These are phyloP conservation scores for Bjerkandera adusta DNA, from an alignment of 1,284 basidiomycete genomes.

Conservation along the genomic window DNA sequence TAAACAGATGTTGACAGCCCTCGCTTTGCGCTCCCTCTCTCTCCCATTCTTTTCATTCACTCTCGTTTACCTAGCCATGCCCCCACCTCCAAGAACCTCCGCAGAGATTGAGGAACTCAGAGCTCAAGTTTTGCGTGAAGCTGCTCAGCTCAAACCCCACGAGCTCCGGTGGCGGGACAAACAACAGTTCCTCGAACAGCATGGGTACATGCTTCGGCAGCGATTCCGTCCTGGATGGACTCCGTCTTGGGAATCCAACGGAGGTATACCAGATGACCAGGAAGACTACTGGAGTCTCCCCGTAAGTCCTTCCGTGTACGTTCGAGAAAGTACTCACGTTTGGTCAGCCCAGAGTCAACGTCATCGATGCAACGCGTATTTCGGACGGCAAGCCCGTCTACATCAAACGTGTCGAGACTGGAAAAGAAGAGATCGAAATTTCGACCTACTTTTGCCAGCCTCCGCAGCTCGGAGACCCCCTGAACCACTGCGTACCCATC, in stretches of 20 bases:
- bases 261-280: conserved; percentile 5
- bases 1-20: too few relatives aligned
- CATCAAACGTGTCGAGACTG: background rate
- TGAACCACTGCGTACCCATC: conserved; percentile 26
- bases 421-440: background rate
- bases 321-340: background rate
- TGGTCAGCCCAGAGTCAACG: background rate
- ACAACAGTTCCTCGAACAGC: background rate
- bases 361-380: conserved; percentile 5
- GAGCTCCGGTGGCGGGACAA: conserved; percentile 1
- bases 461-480: background rate
- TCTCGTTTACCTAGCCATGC: too few relatives aligned
- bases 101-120: too few relatives aligned
- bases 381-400: background rate
- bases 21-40: too few relatives aligned
- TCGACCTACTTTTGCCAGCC: background rate
- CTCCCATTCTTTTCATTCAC: too few relatives aligned
- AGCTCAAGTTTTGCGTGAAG: too few relatives aligned
- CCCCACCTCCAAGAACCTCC: too few relatives aligned
- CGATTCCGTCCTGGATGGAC: conserved; percentile 1
- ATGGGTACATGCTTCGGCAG: conserved; percentile 4
- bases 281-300: conserved; percentile 7
- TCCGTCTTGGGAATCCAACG: conserved; percentile 1
- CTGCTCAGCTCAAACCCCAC: too few relatives aligned
- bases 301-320: background rate